Base-by-base conservation (phyloP, 1,284 basidiomycete genomes). In the Moesziomyces globuligerus region DNA sequence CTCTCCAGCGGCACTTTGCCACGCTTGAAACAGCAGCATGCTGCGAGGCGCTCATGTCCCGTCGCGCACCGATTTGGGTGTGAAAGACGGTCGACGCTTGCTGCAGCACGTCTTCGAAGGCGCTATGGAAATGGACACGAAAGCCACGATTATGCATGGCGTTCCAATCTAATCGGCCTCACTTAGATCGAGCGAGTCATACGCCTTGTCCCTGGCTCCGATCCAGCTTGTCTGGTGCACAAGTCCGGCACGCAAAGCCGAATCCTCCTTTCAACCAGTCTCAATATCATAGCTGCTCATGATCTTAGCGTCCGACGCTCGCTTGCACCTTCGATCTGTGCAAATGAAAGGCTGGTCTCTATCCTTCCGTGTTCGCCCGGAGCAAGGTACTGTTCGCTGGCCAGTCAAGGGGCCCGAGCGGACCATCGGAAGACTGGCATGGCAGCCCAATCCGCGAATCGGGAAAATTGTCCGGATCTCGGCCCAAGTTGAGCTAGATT, bases 161-260 rank as follows among this genome's bases (percentile, higher is more conserved):
- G n/a, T 25, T 51, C 32, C 40, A 41, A 51, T 52, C 50, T 45
- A 39, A 52, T 52, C n/a, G n/a, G n/a, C n/a, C 42, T 45, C 43
- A 42, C 34, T 28, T 52, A 52, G 50, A 44, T 52, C 23, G 50
- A 52, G 39, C 50, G 50, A 52, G 50, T 52, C 50, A 52, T 42
- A 39, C 28, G 21, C 4, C 37, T 20, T 17, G 7, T 41, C 39
- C 28, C 39, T 41, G 18, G 13, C 24, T 34, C 29, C 17, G 15
- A 13, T n/a, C 15, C 32, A 17, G 18, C 7, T 25, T 18, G 26
- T 26, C 26, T 25, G 36, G 36, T 24, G 23, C 29, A 13, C 9
- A 9, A 34, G 17, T 17, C 32, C 32, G 32, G 17, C 32, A 34
- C 32, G 32, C 32, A 13, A 34, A 34, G 32, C 17, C 32, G n/a